Evolutionary conservation across 2,329 filamentous ascomycete species (phyloP).

Genomic region (Rutstroemia sydowiana): DNA sequence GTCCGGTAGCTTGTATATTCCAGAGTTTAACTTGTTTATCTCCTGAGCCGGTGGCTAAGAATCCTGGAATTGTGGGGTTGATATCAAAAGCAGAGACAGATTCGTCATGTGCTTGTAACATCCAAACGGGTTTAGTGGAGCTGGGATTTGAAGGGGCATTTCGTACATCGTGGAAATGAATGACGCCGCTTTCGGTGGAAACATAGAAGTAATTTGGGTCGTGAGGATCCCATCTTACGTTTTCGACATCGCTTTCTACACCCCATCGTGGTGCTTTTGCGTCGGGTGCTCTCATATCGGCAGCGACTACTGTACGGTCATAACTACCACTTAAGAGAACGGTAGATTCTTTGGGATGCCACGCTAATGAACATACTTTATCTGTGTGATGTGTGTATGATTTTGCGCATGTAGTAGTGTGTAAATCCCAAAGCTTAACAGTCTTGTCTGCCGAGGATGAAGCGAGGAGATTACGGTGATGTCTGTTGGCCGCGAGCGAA

Average conservation of each 20-base stretch:
- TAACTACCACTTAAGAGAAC: conserved; percentile 89
- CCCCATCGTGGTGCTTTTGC: conserved; percentile 78
- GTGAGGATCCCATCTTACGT: conserved; percentile 86
- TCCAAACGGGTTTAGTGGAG: conserved; percentile 82
- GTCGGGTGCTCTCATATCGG: conserved; percentile 90
- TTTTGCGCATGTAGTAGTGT: conserved; percentile 86
- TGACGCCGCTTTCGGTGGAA: conserved; percentile 82
- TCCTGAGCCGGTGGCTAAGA: conserved; percentile 85
- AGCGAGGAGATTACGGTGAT: conserved; percentile 88
- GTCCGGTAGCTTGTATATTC: conserved; percentile 77
- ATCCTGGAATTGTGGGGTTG: conserved; percentile 83
- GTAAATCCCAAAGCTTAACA: conserved; percentile 95
- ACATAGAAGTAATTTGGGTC: conserved; percentile 91
- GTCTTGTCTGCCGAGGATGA: conserved; percentile 96
- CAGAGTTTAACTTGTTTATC: conserved; percentile 96
- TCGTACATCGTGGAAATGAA: conserved; percentile 87
- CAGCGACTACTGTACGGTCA: conserved; percentile 87
- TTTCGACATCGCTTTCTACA: conserved; percentile 93
- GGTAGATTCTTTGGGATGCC: conserved; percentile 83
- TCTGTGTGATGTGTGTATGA: conserved; percentile 94
- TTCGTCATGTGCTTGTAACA: conserved; percentile 89
- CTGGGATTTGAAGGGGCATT: conserved; percentile 65
- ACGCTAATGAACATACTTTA: conserved; percentile 93
- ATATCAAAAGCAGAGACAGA: conserved; percentile 88
- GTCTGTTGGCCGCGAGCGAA: conserved; percentile 82